These are phyloP conservation scores for Penicillium sp. DNA, from an alignment of 2,329 filamentous ascomycete genomes.

Conservation along the genomic window DNA sequence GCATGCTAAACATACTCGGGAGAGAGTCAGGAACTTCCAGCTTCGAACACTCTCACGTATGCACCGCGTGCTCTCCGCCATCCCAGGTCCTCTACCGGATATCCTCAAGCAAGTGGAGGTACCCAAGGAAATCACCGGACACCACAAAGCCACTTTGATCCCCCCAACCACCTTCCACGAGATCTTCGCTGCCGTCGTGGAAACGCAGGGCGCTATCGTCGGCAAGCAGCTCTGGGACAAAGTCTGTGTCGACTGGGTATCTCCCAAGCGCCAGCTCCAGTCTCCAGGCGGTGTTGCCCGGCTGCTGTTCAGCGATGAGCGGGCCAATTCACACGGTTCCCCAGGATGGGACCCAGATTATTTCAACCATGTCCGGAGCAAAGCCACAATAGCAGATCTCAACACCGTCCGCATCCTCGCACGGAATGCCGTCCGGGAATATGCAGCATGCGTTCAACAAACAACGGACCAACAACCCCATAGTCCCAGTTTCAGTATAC, in stretches of 20 bases:
- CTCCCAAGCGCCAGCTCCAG: conserved; percentile 19
- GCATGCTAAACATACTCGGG: conserved; percentile 21
- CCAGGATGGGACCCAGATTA: conserved; percentile 28
- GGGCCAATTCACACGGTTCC: conserved; percentile 19
- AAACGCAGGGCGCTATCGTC: conserved; percentile 46
- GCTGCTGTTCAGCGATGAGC: conserved; percentile 24
- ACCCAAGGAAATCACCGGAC: conserved; percentile 7
- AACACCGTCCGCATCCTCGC: conserved; percentile 39
- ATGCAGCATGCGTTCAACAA: conserved; percentile 7
- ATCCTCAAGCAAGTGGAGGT: conserved; percentile 22
- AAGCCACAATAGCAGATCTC: conserved; percentile 33
- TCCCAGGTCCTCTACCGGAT: conserved; percentile 32
- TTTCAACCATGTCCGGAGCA: conserved; percentile 25
- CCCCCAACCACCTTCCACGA: conserved; percentile 49
- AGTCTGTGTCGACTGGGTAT: conserved; percentile 44
- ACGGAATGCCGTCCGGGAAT: conserved; percentile 33
- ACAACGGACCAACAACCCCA: not conserved
- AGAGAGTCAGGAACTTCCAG: conserved; percentile 25
- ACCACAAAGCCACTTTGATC: conserved; percentile 27
- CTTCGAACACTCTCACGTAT: conserved; percentile 29
- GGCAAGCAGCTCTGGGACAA: conserved; percentile 49
- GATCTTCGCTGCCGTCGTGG: conserved; percentile 54
- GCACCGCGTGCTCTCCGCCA: conserved; percentile 29
- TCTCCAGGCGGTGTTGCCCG: conserved; percentile 29
- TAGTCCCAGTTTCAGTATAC: not conserved